Conservation (phyloP, 352 stramenopile species). For the Globisporangium ultimum region DNA sequence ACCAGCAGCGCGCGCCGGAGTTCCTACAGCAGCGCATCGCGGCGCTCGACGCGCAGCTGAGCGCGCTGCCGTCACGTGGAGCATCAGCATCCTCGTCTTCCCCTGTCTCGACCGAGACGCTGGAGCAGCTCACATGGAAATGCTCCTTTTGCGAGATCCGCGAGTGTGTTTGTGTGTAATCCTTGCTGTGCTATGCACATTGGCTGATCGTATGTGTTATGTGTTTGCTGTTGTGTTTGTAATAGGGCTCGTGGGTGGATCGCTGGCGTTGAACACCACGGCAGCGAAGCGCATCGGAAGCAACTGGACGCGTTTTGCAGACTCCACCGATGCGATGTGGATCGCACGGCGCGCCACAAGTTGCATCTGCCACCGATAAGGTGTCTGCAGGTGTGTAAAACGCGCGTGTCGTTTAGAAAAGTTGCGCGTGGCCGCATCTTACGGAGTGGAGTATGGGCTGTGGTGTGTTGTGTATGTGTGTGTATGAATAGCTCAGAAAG, state of each 20-base stretch:
- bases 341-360: constrained; percentile 27
- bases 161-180: constrained; percentile 12
- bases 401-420: background rate
- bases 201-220: background rate
- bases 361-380: constrained; percentile 31
- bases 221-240: background rate
- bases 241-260: constrained; percentile 1
- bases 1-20: constrained; percentile 38
- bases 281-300: constrained; percentile 26
- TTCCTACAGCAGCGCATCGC: constrained; percentile 33
- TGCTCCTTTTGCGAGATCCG: constrained; percentile 46
- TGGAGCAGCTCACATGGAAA: constrained; percentile 12
- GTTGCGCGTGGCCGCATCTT: background rate
- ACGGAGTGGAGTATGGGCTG: no score
- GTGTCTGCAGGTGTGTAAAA: constrained; percentile 20
- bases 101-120: background rate
- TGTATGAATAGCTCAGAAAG: background rate
- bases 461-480: no score
- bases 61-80: background rate
- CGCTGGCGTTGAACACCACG: constrained; percentile 38
- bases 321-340: constrained; percentile 48
- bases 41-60: constrained; percentile 17
- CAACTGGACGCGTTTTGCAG: constrained; percentile 50
- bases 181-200: no score
- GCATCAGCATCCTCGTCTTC: background rate